Evolutionary conservation across 768 basidiomycete species (phyloP).

Genomic region (Filobasidium wieringae): DNA sequence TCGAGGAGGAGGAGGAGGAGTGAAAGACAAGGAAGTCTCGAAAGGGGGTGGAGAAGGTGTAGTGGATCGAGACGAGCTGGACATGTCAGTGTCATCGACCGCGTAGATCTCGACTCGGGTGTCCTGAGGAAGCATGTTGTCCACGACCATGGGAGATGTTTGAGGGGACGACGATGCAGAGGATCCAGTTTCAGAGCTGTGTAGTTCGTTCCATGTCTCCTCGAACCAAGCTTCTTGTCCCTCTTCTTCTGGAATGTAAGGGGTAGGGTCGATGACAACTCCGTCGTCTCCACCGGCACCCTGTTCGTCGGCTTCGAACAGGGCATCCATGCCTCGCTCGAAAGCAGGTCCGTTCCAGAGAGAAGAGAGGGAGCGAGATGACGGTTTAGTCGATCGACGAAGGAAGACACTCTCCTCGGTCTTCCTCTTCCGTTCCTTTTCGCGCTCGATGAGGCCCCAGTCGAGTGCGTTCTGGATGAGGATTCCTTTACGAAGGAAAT

Average conservation of each 20-base stretch:
- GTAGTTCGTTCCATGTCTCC: not conserved
- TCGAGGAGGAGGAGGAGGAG: not conserved
- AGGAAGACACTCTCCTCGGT: not conserved
- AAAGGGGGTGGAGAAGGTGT: not conserved
- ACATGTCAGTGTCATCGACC: not conserved
- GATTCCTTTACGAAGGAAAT: not conserved
- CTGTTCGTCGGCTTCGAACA: not conserved
- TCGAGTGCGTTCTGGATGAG: not conserved
- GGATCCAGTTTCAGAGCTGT: no score
- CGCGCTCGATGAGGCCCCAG: not conserved
- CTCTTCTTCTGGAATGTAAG: not conserved
- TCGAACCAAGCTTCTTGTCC: slow-evolving; percentile 1
- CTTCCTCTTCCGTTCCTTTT: not conserved
- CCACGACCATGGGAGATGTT: not conserved
- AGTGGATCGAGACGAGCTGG: not conserved
- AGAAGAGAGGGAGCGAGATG: not conserved
- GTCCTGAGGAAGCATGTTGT: not conserved
- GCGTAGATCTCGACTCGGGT: not conserved
- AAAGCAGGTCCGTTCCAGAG: not conserved
- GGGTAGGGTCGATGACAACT: not conserved
- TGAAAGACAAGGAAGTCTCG: not conserved
- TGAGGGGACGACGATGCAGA: not conserved
- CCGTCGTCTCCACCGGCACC: not conserved
- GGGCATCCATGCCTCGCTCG: not conserved
- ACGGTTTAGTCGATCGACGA: not conserved